Percentiles rank a stretch among this genome's conserved stretches.
Conservation (phyloP, 106 monocot species). For the Phalaenopsis aphrodite region DNA sequence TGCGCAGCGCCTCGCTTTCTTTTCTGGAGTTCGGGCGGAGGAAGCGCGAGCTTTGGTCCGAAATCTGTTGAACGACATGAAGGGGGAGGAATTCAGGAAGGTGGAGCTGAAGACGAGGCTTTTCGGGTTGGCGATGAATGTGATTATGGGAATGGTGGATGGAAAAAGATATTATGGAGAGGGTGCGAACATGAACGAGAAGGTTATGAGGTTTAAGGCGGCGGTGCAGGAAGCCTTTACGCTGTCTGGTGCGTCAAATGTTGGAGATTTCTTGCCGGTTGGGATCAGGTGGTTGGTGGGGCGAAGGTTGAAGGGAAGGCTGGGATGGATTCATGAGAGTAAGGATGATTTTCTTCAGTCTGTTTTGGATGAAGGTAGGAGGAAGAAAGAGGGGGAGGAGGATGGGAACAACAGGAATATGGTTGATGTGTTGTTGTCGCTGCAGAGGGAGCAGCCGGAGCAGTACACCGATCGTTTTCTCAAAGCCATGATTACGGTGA, state of each 20-base stretch:
- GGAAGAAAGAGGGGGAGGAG: background rate
- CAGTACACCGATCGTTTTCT: slow-evolving; percentile 26
- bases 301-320: slow-evolving; percentile 7
- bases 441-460: slow-evolving; percentile 30
- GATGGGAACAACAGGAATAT: background rate
- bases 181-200: background rate
- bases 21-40: background rate
- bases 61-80: background rate
- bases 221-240: slow-evolving; percentile 6
- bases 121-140: slow-evolving; percentile 22
- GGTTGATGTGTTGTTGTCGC: slow-evolving; percentile 20
- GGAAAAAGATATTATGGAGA: slow-evolving; percentile 16
- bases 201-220: slow-evolving; percentile 4
- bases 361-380: slow-evolving; percentile 19
- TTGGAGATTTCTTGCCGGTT: slow-evolving; percentile 26
- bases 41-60: background rate
- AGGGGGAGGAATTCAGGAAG: background rate
- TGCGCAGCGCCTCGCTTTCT: background rate
- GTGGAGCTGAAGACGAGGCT: slow-evolving; percentile 16
- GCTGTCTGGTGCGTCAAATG: slow-evolving; percentile 9
- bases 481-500: slow-evolving; percentile 28
- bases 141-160: slow-evolving; percentile 18
- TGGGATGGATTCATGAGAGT: slow-evolving; percentile 5
- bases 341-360: slow-evolving; percentile 18
- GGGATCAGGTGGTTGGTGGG: slow-evolving; percentile 9